Base-by-base conservation (phyloP, 1,284 basidiomycete genomes). In the Caloboletus firmus region DNA sequence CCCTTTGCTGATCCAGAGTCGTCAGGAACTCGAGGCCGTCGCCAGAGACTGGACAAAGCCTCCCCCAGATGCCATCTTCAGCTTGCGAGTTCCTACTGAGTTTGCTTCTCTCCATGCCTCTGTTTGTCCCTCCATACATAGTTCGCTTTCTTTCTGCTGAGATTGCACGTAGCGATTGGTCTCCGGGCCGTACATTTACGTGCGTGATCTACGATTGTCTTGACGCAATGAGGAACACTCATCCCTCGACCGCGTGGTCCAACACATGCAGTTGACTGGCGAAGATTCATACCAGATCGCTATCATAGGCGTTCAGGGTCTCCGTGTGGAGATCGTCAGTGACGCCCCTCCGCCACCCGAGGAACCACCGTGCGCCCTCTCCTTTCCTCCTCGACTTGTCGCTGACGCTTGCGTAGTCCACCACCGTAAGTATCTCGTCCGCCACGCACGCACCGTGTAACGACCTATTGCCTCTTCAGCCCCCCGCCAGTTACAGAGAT, bases 231-330 rank as follows among this genome's bases (percentile, higher is more conserved):
- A 39, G 4, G 26, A 30, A 37, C 37, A 24, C 60, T 70, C 47
- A 69, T 52, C 37, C 55, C 49, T 57, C 47, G 58, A 30, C 50
- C 59, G 59, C 64, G 59, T 65, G 60, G 50, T 55, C 47, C 41
- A 59, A 55, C 31, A 49, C 56, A 49, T 59, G 18, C 61, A 91
- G 89, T 73, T 91, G 56, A 88, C 85, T 10, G 80, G 84, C 51
- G 89, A 92, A 66, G 89, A 91, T 62, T 91, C 90, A 4, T 92
- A 83, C 69, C 87, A 91, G 74, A 91, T 91, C 57, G 89, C 89
- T 28, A 81, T 82, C 45, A 83, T 85, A 76, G 85, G 85, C 49
- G 84, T 89, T 20, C 85, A 87, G 65, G 89, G 87, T 54, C 76
- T 90, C 51, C 79, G 88, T 40, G 89, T 92, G 42, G 89, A 92